These are phyloP conservation scores for Mortierella sp. DNA, from an alignment of 371 early-diverging fungal genomes.

Conservation along the genomic window DNA sequence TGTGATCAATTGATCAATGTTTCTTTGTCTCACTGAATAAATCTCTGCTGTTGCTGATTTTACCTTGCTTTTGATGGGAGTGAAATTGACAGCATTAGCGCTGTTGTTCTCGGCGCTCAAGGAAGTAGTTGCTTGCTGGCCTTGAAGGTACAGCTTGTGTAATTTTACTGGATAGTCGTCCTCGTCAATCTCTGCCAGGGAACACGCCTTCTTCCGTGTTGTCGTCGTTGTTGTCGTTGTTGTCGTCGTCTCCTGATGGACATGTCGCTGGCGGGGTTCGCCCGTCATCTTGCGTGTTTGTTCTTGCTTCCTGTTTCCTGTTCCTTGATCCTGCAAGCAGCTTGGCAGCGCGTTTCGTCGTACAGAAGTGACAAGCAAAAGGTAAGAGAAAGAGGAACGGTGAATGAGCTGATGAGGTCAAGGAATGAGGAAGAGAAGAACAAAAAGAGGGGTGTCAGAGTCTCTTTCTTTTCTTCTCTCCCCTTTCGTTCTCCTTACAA, in stretches of 20 bases:
- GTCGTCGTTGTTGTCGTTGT: background rate
- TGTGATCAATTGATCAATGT: no score
- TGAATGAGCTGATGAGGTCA: background rate
- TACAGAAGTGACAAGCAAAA: background rate
- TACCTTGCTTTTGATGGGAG: background rate
- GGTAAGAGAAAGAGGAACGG: background rate
- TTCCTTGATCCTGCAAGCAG: background rate
- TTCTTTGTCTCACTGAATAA: background rate
- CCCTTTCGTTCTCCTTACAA: background rate
- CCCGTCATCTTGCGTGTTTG: background rate
- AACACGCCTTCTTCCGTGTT: background rate
- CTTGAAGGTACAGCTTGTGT: background rate
- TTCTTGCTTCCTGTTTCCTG: background rate
- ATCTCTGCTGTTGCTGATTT: background rate
- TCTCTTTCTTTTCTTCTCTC: background rate
- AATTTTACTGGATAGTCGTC: background rate
- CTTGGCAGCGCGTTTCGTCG: background rate
- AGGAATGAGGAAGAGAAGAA: background rate
- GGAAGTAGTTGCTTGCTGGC: background rate
- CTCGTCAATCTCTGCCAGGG: slow-evolving; percentile 1
- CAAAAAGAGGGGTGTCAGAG: background rate
- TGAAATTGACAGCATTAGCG: no score
- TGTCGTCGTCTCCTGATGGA: background rate
- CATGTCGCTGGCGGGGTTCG: background rate
- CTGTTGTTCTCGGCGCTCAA: background rate